Evolutionary conservation across 495 filamentous ascomycete genomes (phyloP).

Genomic region (Neurospora sp.): DNA sequence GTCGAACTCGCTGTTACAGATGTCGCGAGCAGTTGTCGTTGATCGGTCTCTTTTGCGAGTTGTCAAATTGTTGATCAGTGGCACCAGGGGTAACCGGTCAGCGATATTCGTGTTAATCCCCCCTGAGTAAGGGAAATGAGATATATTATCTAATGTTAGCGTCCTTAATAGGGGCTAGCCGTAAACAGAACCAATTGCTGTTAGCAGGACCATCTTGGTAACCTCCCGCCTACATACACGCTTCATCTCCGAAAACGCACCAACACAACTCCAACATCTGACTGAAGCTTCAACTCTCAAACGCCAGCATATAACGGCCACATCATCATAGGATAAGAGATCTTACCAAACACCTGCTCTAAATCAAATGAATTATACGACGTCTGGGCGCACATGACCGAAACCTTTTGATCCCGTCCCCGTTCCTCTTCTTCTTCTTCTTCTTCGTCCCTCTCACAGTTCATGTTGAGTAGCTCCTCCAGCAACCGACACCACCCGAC

Average conservation of each 20-base stretch:
- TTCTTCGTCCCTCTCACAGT: not conserved
- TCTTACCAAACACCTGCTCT: not conserved
- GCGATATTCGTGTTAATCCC: not conserved
- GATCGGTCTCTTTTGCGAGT: not conserved
- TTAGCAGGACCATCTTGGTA: not conserved
- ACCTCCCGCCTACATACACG: not conserved
- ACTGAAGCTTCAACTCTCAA: not conserved
- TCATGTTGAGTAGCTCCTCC: not conserved
- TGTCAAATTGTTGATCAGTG: not conserved
- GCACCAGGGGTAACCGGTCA: not conserved
- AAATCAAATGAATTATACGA: not conserved
- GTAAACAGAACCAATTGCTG: not conserved
- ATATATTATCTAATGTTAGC: not conserved
- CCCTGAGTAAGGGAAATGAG: not conserved
- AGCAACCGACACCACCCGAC: conserved; percentile 3
- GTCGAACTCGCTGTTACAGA: not conserved
- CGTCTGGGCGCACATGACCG: not conserved
- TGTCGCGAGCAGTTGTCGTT: not conserved
- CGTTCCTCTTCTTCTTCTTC: not conserved
- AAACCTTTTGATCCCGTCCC: not conserved
- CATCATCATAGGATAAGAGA: not conserved
- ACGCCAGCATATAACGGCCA: not conserved
- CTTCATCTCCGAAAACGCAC: not conserved
- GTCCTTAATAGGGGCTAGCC: not conserved
- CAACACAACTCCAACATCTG: not conserved